A percentile compares a stretch with the other conserved stretches of the same genome.
Evolutionary conservation across 2,329 filamentous ascomycete species (phyloP).

Genomic region (Coniochaeta pulveracea): DNA sequence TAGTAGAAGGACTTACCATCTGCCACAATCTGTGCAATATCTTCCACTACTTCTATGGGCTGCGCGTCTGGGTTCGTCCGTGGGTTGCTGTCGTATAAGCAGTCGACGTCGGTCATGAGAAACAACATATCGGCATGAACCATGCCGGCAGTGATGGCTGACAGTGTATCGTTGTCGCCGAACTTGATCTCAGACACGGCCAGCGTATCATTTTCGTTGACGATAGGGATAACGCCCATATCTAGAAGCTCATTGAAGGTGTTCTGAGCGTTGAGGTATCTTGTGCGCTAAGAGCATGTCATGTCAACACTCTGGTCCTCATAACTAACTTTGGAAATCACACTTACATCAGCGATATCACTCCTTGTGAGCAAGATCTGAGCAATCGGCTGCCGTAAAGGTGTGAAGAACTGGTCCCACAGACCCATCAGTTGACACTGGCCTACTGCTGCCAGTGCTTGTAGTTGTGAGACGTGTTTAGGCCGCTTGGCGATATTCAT

Average conservation of each 20-base stretch:
- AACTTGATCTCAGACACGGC: conserved; percentile 99
- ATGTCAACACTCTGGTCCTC: conserved; percentile 10
- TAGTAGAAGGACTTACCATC: conserved; percentile 45
- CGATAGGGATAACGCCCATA: conserved; percentile 95
- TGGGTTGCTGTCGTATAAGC: conserved; percentile 93
- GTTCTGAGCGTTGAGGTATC: conserved; percentile 95
- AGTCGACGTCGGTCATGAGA: conserved; percentile 98
- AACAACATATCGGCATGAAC: conserved; percentile 94
- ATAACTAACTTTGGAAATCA: no score
- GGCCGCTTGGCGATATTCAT: conserved; percentile 84
- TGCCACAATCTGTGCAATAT: conserved; percentile 71
- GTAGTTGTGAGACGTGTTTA: conserved; percentile 80
- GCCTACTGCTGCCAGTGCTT: conserved; percentile 90
- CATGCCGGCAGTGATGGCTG: conserved; percentile 94
- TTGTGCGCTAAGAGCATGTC: conserved; percentile 50
- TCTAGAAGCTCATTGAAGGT: conserved; percentile 82
- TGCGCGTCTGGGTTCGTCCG: conserved; percentile 73
- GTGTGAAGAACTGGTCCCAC: conserved; percentile 86
- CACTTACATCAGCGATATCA: conserved; percentile 81
- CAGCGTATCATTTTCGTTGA: conserved; percentile 97
- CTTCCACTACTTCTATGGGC: conserved; percentile 84
- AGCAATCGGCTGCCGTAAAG: conserved; percentile 81
- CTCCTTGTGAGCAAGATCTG: conserved; percentile 91
- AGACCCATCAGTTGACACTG: conserved; percentile 91
- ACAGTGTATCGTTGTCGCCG: conserved; percentile 95